Evolutionary conservation across 2,329 filamentous ascomycete genomes (phyloP), one percentile per base, ranked within the genome.

Genomic region (Phaeosphaeriaceae sp.): DNA sequence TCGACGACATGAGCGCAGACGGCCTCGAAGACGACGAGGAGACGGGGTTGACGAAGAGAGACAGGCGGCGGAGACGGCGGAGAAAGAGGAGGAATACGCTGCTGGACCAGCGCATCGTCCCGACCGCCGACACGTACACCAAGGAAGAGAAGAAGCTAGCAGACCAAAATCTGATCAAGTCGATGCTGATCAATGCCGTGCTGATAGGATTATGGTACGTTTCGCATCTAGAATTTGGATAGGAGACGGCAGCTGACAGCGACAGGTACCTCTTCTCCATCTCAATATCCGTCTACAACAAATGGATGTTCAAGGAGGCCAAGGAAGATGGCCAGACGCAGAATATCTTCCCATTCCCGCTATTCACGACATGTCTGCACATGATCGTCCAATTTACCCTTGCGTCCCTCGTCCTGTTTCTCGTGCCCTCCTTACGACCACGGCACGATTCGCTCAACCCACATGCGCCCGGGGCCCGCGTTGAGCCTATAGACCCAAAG

Each of bases 341-440:
- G 54, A 74, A 76, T 66, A 90, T 97, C 78, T 99, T 99, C 76
- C 89, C 91, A 51, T 98, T 95, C 72, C 95, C 95, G 41, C 85
- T 99, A 50, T 98, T 98, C 79, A 97, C 93, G 11, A 99, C 95
- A 3, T 91, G 92, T 63, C 83, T 95, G 76, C 95, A 99, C 81
- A 98, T 98, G 93, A 81, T 77, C 21, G 93, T 99, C 50, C 95
- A 99, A 76, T 98, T 98, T 78, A 79, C 84, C 17, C 86, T 98
- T 44, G 86, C 95, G 9, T 88, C 85, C 19, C 78, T 91, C 45
- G 89, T 97, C 25, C 85, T 99, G 53, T 94, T 89, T 75, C 84
- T 94, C 61, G 82, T 98, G 54, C 95, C 95, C 20, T 90, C 88
- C 1, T 82, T 97, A 62, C 90, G 95, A 58, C 94, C 93, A 4